Base-by-base conservation (phyloP, 1,139 yeast genomes). In the Scheffersomyces illinoinensis region DNA sequence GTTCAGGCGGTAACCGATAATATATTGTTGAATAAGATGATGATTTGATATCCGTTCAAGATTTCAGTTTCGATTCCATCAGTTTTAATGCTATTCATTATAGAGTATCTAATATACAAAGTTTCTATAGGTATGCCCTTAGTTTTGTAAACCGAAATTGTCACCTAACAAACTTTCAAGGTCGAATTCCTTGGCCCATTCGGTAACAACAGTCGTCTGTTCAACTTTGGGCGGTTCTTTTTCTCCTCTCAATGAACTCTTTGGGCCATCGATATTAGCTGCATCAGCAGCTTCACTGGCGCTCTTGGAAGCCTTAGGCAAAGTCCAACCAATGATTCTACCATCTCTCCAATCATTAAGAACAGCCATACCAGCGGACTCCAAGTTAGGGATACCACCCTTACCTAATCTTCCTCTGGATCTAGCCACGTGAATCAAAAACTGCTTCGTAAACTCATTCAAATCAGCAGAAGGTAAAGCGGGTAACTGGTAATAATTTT, bases 291-390 rank as follows among this genome's bases (percentile, higher is more conserved):
- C 68, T 8, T 72, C 78, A 23, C 63, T 68, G 39, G 68, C 68
- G 54, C 72, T 67, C 65, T 83, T 82, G 2, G 91, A 86, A 10
- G 87, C 82, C 65, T 89, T 91, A 54, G 98, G 97, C 66, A 88
- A 75, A 1, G 93, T 87, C 97, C 98, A 95, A 54, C 98, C 97
- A 58, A 89, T 76, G 66, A 95, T 85, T 71, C 96, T 87, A 59
- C 99, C 99, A 75, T 93, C 98, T 77, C 98, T 88, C 98, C 98
- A 96, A 76, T 95, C 99, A 66, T 87, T 91, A 69, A 96, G 82
- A 4, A 95, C 90, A 47, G 91, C 82, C 67, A 85, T 75, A 50
- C 97, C 97, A 14, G 99, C 97, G 62, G 95, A 83, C 59, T 87
- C 88, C 66, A 95, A 75, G 73, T 95, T 93, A 57, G 99, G 97